phyloP scores from a whole-genome alignment of 305 asterid species.

The Solanum hybrid region DNA sequence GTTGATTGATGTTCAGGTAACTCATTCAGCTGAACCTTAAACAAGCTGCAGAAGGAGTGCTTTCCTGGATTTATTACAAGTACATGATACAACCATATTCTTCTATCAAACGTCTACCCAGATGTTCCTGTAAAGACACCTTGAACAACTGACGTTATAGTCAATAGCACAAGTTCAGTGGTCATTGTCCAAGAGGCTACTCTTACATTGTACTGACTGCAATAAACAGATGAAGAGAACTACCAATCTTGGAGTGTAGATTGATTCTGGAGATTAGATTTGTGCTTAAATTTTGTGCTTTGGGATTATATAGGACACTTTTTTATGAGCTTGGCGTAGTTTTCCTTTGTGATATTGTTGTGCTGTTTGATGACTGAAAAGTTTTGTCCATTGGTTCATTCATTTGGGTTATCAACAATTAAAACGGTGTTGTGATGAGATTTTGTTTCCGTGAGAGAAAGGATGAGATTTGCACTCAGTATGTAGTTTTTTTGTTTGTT shows the following conservation, averaged over 20 bases:
- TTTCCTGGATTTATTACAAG: background rate
- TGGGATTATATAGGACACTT: background rate
- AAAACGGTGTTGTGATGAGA: background rate
- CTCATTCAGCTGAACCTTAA: conserved; percentile 4
- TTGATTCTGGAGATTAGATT: background rate
- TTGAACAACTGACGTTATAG: background rate
- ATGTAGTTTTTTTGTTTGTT: background rate
- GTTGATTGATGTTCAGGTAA: background rate
- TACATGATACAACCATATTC: background rate
- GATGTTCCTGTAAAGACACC: background rate
- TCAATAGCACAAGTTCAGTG: background rate
- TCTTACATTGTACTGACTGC: background rate
- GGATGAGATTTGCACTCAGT: background rate
- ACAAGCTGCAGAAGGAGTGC: background rate
- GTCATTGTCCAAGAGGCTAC: background rate
- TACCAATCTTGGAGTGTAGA: background rate
- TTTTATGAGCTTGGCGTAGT: background rate
- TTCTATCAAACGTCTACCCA: background rate
- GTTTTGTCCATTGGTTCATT: background rate
- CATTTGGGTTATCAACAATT: background rate
- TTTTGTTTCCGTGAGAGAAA: background rate
- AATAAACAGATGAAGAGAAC: background rate
- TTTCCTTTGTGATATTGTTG: background rate
- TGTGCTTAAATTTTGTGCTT: background rate
- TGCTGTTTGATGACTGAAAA: background rate